Evolutionary conservation across 2,329 filamentous ascomycete species (phyloP), one percentile per base, ranked within the genome.

Genomic region (Paradendryphiella salina): DNA sequence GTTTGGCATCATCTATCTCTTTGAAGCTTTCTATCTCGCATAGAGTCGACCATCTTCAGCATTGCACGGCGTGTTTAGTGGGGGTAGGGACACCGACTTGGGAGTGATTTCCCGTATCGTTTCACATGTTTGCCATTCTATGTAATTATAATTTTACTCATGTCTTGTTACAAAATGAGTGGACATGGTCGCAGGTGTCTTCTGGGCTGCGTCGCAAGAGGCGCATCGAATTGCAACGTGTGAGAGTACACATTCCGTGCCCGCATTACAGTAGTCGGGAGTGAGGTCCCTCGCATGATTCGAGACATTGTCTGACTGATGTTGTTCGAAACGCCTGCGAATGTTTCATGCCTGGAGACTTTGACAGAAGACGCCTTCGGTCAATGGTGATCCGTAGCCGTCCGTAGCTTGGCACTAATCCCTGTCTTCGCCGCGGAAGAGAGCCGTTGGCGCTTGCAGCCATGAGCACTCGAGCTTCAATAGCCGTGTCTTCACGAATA

Each of bases 1-100:
- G 23, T 99, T 99, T 70, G 93, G 91, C 54, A 75, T 96, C 63
- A 92, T 99, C 62, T 99, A 99, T 75, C 77, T 96, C 31, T 79
- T 92, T 54, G 93, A 97, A 74, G 87, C 88, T 11, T 77, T 92
- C 47, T 85, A 82, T 67, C 78, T 72, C 60, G 64, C 65, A 49
- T 73, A 69, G 50, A 54, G n/a, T 14, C 33, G n/a, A 42, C 43
- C 31, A 43, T 41, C 32, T 36, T 42, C 18, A 60, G 56, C 64
- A 64, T 66, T 63, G 45, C 50, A 59, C 55, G 63, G 63, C 60
- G 61, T 60, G 51, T 50, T 42, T 45, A 45, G 52, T 52, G 50
- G 50, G 49, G 21, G 36, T 26, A 37, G 37, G 31, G 41, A 42
- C 46, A 53, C 32, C 41, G 28, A 46, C 57, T 51, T 54, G 45